phyloP scores from a whole-genome alignment of 2,329 filamentous ascomycete genomes.

The Nannizziopsis arthrosporioides region DNA sequence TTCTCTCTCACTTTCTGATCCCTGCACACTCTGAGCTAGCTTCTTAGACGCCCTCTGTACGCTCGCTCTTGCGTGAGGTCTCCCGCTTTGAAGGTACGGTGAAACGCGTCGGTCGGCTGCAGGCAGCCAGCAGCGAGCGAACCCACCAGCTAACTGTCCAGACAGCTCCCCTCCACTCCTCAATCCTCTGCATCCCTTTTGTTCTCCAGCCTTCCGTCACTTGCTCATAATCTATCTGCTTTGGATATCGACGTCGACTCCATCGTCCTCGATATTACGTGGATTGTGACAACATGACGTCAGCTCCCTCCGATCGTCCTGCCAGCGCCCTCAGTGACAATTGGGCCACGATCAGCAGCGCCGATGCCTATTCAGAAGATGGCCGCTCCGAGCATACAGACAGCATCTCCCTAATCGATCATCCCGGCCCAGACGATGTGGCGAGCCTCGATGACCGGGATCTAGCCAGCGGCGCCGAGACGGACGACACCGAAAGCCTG shows the following conservation, averaged over 20 bases:
- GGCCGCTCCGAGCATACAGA: slow-evolving; percentile 36
- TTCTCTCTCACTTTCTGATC: too few species aligned
- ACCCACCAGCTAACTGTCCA: too few species aligned
- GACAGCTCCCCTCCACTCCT: background rate
- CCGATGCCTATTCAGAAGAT: slow-evolving; percentile 36
- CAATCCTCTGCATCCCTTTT: background rate
- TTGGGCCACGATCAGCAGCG: slow-evolving; percentile 36
- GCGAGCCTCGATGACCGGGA: slow-evolving; percentile 33
- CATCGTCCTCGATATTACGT: background rate
- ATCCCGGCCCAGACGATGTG: slow-evolving; percentile 34
- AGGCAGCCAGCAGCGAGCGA: too few species aligned
- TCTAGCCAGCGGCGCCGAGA: slow-evolving; percentile 28
- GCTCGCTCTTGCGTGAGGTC: too few species aligned
- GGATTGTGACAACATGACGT: slow-evolving; percentile 12
- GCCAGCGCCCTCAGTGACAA: slow-evolving; percentile 33
- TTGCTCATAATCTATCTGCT: background rate
- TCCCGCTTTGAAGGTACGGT: too few species aligned
- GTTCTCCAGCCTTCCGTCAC: too few species aligned
- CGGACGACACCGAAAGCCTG: slow-evolving; percentile 26
- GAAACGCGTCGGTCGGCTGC: too few species aligned
- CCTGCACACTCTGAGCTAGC: too few species aligned
- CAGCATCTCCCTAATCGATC: slow-evolving; percentile 33
- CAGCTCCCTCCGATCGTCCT: slow-evolving; percentile 18
- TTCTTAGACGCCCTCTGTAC: too few species aligned
- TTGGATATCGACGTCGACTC: background rate